Evolutionary conservation across 441 rosid species (phyloP), one percentile per base, ranked within the genome.

Genomic region (Biscutella laevigata): DNA sequence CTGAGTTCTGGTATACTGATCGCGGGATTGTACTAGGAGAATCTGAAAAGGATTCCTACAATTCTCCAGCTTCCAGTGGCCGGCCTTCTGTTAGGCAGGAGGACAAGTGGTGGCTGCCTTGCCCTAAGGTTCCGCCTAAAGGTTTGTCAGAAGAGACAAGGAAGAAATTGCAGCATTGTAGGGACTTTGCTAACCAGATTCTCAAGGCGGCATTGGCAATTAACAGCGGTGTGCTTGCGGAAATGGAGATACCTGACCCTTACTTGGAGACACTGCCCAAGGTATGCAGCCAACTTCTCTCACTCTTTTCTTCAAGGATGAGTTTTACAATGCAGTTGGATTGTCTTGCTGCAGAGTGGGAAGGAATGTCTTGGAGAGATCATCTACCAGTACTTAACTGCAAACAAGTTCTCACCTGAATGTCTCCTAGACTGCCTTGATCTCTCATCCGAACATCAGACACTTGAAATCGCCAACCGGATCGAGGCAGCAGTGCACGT

Each of bases 81-180:
- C n/a, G n/a, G n/a, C n/a, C n/a, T n/a, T n/a, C n/a, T n/a, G 52
- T 24, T 68, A 80, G 98, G 77, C 95, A 92, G 79, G 95, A 92
- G 67, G 98, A 92, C 34, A 92, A 92, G 61, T 92, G 96, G 98
- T 92, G 98, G 98, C 64, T 88, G 67, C 98, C 96, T 0, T 88
- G 89, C 53, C 98, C 96, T 0, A 92, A 83, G 75, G 77, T 92
- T 27, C 89, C 88, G 0, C 55, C 78, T 37, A 74, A 75, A 40
- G 94, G 98, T 25, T 66, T 92, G 70, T 88, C 94, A 0, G 80
- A 80, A 26, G 98, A 79, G 50, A 62, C 80, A 0, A 83, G 94
- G 68, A 88, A 86, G 77, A 79, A 74, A 30, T 57, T 92, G 66
- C 95, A 86, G 72, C 94, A 86, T 50, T 86, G 86, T 29, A 75